Conservation (phyloP, 768 basidiomycete species). For the Neoboletus subvelutipes region DNA sequence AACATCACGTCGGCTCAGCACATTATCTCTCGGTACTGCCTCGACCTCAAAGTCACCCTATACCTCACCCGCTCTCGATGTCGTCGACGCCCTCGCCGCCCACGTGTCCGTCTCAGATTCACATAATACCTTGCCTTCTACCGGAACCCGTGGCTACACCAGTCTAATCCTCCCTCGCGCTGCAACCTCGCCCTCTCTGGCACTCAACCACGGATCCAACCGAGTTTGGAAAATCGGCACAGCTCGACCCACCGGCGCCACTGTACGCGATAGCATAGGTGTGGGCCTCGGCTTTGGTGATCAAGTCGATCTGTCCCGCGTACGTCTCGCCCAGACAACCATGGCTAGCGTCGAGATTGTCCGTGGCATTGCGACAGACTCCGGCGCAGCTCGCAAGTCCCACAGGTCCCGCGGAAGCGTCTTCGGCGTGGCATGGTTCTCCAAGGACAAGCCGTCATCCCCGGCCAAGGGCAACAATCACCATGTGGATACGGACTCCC, state of each 20-base stretch:
- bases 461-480: constrained; percentile 11
- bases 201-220: constrained; percentile 10
- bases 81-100: constrained; percentile 33
- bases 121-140: constrained; percentile 35
- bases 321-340: constrained; percentile 80
- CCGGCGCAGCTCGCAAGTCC: constrained; percentile 15
- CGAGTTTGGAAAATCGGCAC: constrained; percentile 29
- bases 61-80: constrained; percentile 30
- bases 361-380: constrained; percentile 44
- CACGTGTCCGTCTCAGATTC: constrained; percentile 29
- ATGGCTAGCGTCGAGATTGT: constrained; percentile 88
- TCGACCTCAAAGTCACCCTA: constrained; percentile 35
- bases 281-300: constrained; percentile 37
- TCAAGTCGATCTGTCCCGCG: constrained; percentile 68
- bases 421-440: constrained; percentile 31
- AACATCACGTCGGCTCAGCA: constrained; percentile 15
- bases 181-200: constrained; percentile 21
- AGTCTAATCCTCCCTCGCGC: constrained; percentile 52
- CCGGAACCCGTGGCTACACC: constrained; percentile 59
- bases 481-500: constrained; percentile 24
- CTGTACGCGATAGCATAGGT: constrained; percentile 26
- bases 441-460: constrained; percentile 23
- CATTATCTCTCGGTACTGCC: constrained; percentile 9
- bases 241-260: constrained; percentile 6
- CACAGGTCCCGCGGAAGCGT: constrained; percentile 23